phyloP scores from a whole-genome alignment of 352 stramenopile species.

The Globisporangium carolinianum region DNA sequence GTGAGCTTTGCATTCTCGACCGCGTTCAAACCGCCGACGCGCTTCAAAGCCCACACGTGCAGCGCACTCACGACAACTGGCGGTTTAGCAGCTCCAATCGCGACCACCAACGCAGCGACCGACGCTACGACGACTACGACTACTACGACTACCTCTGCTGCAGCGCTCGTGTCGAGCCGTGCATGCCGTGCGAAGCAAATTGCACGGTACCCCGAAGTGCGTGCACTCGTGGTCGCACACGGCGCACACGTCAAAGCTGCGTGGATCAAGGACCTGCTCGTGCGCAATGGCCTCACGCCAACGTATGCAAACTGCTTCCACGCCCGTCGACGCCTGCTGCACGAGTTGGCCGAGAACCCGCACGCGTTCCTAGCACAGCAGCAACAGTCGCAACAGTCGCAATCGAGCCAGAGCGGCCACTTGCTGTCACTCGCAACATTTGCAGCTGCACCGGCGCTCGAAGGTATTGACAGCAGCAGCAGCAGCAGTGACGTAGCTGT shows the following conservation, averaged over 20 bases:
- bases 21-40: too few relatives aligned
- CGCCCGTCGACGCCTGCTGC: conserved; percentile 4
- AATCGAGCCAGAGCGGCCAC: not conserved
- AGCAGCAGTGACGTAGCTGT: not conserved
- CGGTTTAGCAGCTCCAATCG: too few relatives aligned
- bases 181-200: conserved; percentile 6
- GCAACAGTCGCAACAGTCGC: not conserved
- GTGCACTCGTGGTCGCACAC: conserved; percentile 1
- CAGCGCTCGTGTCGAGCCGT: not conserved
- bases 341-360: not conserved
- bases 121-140: too few relatives aligned
- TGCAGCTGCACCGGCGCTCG: not conserved
- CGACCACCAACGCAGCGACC: too few relatives aligned
- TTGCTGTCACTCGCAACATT: not conserved
- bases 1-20: too few relatives aligned
- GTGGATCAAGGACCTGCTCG: conserved; percentile 4
- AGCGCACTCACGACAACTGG: too few relatives aligned
- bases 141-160: too few relatives aligned
- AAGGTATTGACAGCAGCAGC: not conserved
- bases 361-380: not conserved
- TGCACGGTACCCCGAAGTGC: conserved; percentile 4
- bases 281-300: not conserved
- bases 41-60: too few relatives aligned
- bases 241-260: conserved; percentile 2
- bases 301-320: conserved; percentile 10